Base-by-base conservation (phyloP, 345 rosid genomes). In the Bruguiera gymnorhiza region DNA sequence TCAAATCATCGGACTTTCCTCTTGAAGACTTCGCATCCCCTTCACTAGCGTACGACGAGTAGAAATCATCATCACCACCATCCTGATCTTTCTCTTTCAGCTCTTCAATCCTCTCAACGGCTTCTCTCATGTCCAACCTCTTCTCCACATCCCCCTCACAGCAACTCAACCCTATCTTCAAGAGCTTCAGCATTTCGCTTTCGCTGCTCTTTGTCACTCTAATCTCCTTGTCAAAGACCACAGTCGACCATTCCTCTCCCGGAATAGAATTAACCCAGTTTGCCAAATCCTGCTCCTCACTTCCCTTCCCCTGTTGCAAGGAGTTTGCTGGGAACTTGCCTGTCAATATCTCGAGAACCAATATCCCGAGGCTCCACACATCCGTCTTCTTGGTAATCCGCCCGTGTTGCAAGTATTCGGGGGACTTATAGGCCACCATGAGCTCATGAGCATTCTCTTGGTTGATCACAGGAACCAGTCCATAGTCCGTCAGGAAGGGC, bases 341-440 rank as follows among this genome's bases (percentile, higher is more conserved):
- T 0, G 97, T 87, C 26, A 95, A 31, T 80, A 88, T 83, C 84
- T 92, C 99, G 5, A 95, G 66, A 58, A 95, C 87, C 69, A 95
- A 69, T 13, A 87, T 79, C 32, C 99, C 99, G 0, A 92, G 75
- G 15, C 85, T 80, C 98, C 98, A 95, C 0, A 90, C 85, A 51
- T 95, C 98, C 0, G 99, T 95, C 80, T 92, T 92, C 81, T 86
- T 95, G 1, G 96, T 92, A 63, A 92, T 78, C 2, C 98, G 84
- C 1, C 86, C 83, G 2, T 78, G 76, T 16, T 83, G 83, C 32
- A 75, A 32, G 76, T 78, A 95, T 72, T 95, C 98, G 0, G 99
- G 99, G 3, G 97, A 92, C 76, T 83, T 95, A 54, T 92, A 95
- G 10, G 93, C 96, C 23, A 86, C 94, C 96, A 95, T 95, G 30